phyloP scores from a whole-genome alignment of 805 yeast species.

The Kazachstania bromeliacearum region DNA sequence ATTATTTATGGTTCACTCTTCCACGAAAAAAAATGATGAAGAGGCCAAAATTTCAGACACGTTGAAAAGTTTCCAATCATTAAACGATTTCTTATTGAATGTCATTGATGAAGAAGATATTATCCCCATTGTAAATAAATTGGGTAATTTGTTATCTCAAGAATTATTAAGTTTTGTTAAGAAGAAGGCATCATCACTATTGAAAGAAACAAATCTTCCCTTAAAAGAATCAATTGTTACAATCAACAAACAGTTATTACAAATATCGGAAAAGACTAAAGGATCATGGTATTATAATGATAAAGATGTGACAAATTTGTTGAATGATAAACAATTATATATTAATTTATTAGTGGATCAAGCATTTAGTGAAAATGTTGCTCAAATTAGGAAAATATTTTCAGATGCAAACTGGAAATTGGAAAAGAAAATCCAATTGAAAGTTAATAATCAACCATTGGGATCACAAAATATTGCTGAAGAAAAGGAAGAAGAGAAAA shows the following conservation, averaged over 20 bases:
- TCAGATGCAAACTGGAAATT: not conserved
- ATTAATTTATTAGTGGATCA: slow-evolving; percentile 21
- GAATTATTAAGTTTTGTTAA: slow-evolving; percentile 21
- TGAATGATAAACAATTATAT: slow-evolving; percentile 17
- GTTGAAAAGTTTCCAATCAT: slow-evolving; percentile 7
- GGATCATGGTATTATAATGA: slow-evolving; percentile 13
- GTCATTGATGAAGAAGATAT: not conserved
- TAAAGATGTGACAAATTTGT: slow-evolving; percentile 11
- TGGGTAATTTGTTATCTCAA: slow-evolving; percentile 15
- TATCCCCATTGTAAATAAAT: not conserved
- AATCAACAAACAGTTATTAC: slow-evolving; percentile 8
- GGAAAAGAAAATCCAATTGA: not conserved
- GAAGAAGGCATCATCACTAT: slow-evolving; percentile 14
- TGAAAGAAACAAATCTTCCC: slow-evolving; percentile 8
- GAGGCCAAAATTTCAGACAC: not conserved
- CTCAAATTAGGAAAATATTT: slow-evolving; percentile 12
- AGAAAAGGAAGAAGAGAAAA: not conserved
- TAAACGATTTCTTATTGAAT: slow-evolving; percentile 6
- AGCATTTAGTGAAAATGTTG: slow-evolving; percentile 13
- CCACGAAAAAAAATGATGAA: not conserved
- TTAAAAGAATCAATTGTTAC: slow-evolving; percentile 6
- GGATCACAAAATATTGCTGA: not conserved
- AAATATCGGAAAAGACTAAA: slow-evolving; percentile 6
- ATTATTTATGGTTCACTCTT: no score
- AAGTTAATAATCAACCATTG: not conserved